These are phyloP conservation scores for Fusarium keratoplasticum DNA, from an alignment of 2,329 filamentous ascomycete genomes.

Conservation along the genomic window DNA sequence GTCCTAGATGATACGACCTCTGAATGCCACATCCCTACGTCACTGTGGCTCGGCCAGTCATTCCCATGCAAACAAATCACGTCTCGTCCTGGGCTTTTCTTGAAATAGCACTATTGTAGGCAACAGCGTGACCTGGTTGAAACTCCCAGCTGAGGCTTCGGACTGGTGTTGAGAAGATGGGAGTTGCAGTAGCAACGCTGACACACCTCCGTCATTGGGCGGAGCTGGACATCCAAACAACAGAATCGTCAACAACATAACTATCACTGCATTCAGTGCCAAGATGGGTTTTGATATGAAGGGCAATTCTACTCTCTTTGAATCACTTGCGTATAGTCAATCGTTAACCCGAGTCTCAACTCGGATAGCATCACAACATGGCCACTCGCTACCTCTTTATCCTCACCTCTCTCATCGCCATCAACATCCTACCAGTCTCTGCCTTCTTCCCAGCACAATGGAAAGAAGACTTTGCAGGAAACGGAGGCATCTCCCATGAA, in stretches of 20 bases:
- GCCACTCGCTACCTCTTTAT: background rate
- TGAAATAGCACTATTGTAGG: background rate
- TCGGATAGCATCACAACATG: background rate
- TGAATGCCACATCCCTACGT: background rate
- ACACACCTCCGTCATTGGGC: background rate
- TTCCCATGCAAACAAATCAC: background rate
- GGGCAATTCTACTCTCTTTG: background rate
- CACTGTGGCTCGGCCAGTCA: background rate
- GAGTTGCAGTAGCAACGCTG: background rate
- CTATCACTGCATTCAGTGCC: background rate
- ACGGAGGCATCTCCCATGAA: background rate
- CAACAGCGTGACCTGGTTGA: background rate
- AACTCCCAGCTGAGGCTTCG: background rate
- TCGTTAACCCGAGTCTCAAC: background rate
- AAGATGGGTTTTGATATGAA: background rate
- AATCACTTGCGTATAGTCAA: background rate
- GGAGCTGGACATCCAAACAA: background rate
- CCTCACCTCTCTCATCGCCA: background rate
- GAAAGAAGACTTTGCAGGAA: background rate
- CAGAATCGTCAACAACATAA: background rate
- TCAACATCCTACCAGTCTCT: background rate
- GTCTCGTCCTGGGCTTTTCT: background rate
- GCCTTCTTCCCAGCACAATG: slow-evolving; percentile 1
- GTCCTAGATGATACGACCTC: background rate
- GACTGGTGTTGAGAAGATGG: background rate